Percentiles rank a stretch among this genome's conserved stretches.
phyloP scores from a whole-genome alignment of 305 asterid species.

The Plantago lanceolata region DNA sequence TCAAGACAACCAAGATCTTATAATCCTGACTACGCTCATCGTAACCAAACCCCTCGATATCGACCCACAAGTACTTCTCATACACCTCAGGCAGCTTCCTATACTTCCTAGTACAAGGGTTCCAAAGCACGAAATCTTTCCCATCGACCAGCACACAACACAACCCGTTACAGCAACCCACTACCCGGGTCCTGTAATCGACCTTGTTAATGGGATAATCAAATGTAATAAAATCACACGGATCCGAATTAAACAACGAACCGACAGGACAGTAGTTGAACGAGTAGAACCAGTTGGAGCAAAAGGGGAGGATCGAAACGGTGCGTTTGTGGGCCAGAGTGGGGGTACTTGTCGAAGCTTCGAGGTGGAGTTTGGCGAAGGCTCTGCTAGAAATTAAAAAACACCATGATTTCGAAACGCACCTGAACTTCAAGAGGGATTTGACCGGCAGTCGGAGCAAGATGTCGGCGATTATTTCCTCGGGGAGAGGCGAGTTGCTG shows the following conservation, averaged over 20 bases:
- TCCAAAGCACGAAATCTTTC: conserved; percentile 29
- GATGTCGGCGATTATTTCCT: conserved; percentile 36
- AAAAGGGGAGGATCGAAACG: conserved; percentile 8
- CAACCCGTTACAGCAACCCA: conserved; percentile 45
- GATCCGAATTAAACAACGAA: conserved; percentile 21
- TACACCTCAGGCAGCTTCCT: conserved; percentile 23
- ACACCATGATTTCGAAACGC: conserved; percentile 47
- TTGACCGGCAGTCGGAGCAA: conserved; percentile 37
- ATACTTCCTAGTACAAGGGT: conserved; percentile 27
- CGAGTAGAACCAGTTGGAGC: conserved; percentile 22
- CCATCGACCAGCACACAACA: conserved; percentile 20
- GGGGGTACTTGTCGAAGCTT: conserved; percentile 18
- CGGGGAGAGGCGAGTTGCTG: not conserved
- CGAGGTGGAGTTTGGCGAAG: conserved; percentile 30
- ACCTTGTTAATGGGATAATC: conserved; percentile 22
- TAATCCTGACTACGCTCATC: conserved; percentile 28
- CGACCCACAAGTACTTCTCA: not conserved
- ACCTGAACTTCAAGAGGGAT: conserved; percentile 41
- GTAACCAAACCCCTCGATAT: conserved; percentile 29
- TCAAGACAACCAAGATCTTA: conserved; percentile 31
- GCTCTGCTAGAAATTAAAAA: conserved; percentile 31
- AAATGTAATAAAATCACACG: conserved; percentile 7
- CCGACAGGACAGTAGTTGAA: conserved; percentile 31
- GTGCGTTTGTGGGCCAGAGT: conserved; percentile 21
- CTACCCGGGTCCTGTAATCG: conserved; percentile 11